These are phyloP conservation scores for Cordyceps farinosa DNA, from an alignment of 2,329 filamentous ascomycete species.

Conservation along the genomic window DNA sequence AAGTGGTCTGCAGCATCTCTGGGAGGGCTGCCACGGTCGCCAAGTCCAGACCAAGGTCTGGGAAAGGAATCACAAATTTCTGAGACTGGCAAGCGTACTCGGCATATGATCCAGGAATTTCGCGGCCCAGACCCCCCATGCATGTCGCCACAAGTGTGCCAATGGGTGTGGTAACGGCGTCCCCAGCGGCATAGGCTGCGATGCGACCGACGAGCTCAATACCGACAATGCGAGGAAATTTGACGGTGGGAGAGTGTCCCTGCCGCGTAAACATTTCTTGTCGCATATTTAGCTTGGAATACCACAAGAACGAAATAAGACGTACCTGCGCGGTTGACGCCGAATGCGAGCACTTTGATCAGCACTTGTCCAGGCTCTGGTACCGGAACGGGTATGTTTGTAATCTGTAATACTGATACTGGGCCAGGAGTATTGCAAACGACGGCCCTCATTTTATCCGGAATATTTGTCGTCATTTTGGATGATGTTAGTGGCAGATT, in stretches of 20 bases:
- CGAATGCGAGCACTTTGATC: constrained; percentile 7
- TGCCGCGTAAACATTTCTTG: constrained; percentile 7
- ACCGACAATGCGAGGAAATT: constrained; percentile 7
- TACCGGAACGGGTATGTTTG: background rate
- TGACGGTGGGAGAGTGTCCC: constrained; percentile 7
- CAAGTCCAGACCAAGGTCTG: background rate
- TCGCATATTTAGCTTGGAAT: background rate
- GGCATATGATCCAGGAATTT: constrained; percentile 9
- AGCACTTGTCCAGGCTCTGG: constrained; percentile 3
- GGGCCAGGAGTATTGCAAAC: constrained; percentile 1
- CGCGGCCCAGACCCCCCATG: constrained; percentile 6
- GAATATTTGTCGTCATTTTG: background rate
- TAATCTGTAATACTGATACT: background rate
- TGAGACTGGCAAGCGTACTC: constrained; percentile 1
- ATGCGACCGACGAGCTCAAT: constrained; percentile 4
- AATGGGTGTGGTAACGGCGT: background rate
- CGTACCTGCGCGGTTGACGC: constrained; percentile 10
- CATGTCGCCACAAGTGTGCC: constrained; percentile 3
- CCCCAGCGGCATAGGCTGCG: background rate
- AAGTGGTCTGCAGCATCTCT: constrained; percentile 12
- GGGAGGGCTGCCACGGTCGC: constrained; percentile 4
- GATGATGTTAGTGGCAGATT: background rate
- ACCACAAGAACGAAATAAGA: too few species aligned
- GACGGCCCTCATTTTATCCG: background rate
- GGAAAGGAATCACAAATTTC: background rate